Conservation (phyloP, 83 land plant species). For the Picea abies region DNA sequence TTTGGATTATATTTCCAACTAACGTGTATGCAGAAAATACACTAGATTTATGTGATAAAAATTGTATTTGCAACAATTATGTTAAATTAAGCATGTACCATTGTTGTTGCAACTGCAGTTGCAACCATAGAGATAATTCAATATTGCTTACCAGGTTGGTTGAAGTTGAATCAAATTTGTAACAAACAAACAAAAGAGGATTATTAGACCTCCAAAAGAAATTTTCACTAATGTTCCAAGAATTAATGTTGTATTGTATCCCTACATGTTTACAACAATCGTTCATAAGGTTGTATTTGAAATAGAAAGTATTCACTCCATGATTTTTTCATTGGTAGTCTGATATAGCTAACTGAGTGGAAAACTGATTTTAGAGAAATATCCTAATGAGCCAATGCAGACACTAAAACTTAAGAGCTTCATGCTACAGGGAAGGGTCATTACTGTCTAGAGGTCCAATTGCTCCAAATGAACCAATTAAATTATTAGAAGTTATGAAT, state of each 20-base stretch:
- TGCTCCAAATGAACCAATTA: neutral
- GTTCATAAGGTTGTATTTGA: slow-evolving; percentile 11
- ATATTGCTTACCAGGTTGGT: slow-evolving; percentile 14
- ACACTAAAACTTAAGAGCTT: too few species aligned
- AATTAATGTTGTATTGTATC: neutral
- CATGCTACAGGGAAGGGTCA: neutral
- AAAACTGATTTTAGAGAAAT: neutral
- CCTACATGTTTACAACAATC: slow-evolving; percentile 13
- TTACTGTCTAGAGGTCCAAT: slow-evolving; percentile 2
- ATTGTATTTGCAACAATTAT: too few species aligned
- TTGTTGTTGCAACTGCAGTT: neutral
- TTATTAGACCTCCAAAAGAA: slow-evolving; percentile 10
- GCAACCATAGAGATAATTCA: neutral
- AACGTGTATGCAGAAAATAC: too few species aligned
- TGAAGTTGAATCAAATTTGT: slow-evolving; percentile 10
- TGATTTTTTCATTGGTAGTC: neutral
- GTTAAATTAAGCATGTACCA: neutral
- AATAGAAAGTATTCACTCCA: slow-evolving; percentile 11
- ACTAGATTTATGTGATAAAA: neutral
- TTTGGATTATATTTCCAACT: neutral
- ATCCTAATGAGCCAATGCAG: too few species aligned
- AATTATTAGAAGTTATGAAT: neutral
- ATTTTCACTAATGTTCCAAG: slow-evolving; percentile 8
- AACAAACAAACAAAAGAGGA: slow-evolving; percentile 9
- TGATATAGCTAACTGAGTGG: slow-evolving; percentile 2